Evolutionary conservation across 2,329 filamentous ascomycete species (phyloP).

Genomic region (Didymella exigua): DNA sequence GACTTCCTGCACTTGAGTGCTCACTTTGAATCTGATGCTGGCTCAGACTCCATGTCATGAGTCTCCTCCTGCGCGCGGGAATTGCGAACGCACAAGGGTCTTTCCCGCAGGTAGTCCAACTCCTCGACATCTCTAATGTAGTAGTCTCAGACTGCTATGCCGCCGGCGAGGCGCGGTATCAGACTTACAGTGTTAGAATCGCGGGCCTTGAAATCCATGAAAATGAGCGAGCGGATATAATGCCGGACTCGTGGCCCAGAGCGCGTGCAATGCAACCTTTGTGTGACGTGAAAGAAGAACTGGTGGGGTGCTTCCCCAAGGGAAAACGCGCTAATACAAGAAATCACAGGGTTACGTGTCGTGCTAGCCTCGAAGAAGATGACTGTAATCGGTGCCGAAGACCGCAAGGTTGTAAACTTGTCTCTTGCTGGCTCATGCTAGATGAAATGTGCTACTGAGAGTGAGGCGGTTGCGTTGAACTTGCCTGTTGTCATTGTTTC

Average conservation of each 20-base stretch:
- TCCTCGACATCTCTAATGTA: slow-evolving; percentile 1
- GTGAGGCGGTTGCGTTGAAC: background rate
- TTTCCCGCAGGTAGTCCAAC: background rate
- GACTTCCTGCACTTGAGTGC: background rate
- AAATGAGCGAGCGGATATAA: background rate
- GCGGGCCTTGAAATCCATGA: background rate
- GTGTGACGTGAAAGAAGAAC: slow-evolving; percentile 9
- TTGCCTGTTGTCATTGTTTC: no score
- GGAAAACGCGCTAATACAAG: slow-evolving; percentile 33
- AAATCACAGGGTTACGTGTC: slow-evolving; percentile 35
- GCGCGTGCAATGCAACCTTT: background rate
- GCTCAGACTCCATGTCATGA: no score
- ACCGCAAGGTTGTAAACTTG: no score
- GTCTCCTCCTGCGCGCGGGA: no score
- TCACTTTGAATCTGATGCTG: no score
- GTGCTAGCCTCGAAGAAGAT: background rate
- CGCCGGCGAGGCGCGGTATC: background rate
- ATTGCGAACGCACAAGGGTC: no score
- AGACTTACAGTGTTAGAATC: background rate
- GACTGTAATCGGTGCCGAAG: background rate
- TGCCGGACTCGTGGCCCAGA: background rate
- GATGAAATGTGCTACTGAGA: background rate
- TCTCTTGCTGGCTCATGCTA: background rate
- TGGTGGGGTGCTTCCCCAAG: slow-evolving; percentile 18
- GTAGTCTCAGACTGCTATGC: background rate